Evolutionary conservation across 2,329 filamentous ascomycete species (phyloP).

Genomic region (Fusarium metavorans): DNA sequence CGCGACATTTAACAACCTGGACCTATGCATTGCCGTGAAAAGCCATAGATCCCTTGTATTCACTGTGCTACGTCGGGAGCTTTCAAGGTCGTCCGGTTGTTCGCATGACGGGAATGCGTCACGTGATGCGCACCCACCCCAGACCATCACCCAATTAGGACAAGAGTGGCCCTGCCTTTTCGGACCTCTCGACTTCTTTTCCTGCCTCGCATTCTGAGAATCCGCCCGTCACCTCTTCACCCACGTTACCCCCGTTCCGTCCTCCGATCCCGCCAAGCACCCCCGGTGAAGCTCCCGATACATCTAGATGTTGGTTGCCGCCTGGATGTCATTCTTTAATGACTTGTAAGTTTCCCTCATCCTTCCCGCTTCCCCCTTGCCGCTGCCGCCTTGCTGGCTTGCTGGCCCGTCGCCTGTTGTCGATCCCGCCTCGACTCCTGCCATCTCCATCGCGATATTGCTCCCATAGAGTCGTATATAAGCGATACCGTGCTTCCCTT

Average conservation of each 20-base stretch:
- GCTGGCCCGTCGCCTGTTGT: constrained; percentile 52
- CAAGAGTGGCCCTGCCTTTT: constrained; percentile 1
- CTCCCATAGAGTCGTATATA: constrained; percentile 43
- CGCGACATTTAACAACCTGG: not conserved
- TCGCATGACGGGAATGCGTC: not conserved
- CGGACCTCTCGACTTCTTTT: constrained; percentile 28
- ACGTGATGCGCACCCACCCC: not conserved
- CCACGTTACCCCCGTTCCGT: constrained; percentile 46
- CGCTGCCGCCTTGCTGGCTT: constrained; percentile 48
- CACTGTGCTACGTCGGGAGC: not conserved
- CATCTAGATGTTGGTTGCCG: constrained; percentile 47
- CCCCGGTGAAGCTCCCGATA: constrained; percentile 40
- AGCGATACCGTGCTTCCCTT: constrained; percentile 41
- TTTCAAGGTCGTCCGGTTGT: not conserved
- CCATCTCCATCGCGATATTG: constrained; percentile 51
- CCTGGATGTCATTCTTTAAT: constrained; percentile 59
- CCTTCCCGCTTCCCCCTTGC: constrained; percentile 41
- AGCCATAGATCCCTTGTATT: not conserved
- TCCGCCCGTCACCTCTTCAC: constrained; percentile 44
- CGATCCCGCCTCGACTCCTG: constrained; percentile 51
- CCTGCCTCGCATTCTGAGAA: constrained; percentile 53
- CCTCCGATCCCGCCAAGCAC: constrained; percentile 45
- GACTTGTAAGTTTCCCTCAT: constrained; percentile 61
- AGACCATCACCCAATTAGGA: constrained; percentile 1
- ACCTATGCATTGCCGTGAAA: not conserved